phyloP scores from a whole-genome alignment of 495 filamentous ascomycete genomes.

The Hyaloscypha variabilis region DNA sequence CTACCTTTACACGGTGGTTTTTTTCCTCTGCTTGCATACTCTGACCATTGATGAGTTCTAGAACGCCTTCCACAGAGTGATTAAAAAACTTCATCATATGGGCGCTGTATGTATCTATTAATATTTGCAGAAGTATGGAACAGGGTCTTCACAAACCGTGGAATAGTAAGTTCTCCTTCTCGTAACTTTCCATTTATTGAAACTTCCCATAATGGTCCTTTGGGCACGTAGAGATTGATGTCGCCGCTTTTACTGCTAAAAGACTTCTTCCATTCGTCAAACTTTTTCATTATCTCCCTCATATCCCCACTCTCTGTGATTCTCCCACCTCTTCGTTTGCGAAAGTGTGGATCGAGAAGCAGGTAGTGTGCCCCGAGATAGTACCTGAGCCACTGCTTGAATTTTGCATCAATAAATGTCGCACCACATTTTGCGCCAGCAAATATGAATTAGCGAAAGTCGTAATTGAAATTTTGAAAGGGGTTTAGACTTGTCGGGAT shows the following conservation, averaged over 20 bases:
- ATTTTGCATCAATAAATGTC: conserved; percentile 13
- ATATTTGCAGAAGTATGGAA: neutral
- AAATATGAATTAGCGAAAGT: neutral
- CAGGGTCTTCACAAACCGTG: neutral
- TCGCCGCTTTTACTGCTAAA: neutral
- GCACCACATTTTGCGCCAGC: conserved; percentile 15
- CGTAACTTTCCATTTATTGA: neutral
- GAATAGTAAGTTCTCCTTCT: conserved; percentile 7
- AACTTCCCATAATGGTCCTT: neutral
- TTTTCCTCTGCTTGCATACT: neutral
- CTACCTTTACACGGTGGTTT: conserved; percentile 13
- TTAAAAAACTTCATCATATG: conserved; percentile 15
- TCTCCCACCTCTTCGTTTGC: neutral
- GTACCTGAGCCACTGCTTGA: conserved; percentile 14
- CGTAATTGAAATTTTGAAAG: neutral
- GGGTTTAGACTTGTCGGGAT: conserved; percentile 3
- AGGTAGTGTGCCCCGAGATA: conserved; percentile 2
- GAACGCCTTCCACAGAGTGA: conserved; percentile 4
- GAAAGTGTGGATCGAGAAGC: conserved; percentile 7
- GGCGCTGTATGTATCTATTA: conserved; percentile 1
- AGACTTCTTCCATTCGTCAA: conserved; percentile 1
- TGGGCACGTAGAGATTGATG: neutral
- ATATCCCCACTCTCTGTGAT: neutral
- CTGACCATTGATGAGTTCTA: conserved; percentile 6
- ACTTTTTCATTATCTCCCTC: neutral